Conservation (phyloP, 164 flowering plant genomes). For the Vitis rotundifolia region DNA sequence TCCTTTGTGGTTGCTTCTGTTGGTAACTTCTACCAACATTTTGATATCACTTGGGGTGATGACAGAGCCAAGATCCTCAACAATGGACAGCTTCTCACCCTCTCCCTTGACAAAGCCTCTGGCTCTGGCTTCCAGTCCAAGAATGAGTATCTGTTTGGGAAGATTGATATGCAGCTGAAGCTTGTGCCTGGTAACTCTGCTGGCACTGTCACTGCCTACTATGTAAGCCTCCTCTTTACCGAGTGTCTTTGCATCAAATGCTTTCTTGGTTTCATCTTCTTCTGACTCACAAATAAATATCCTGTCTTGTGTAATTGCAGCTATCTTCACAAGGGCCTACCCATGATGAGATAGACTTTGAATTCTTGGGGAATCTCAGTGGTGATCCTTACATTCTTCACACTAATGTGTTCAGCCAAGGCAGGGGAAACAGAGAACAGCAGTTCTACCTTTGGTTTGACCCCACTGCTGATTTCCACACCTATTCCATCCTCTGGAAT, state of each 20-base stretch:
- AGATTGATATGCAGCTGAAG: constrained; percentile 35
- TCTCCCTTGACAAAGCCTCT: constrained; percentile 28
- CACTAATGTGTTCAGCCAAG: constrained; percentile 44
- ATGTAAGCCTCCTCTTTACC: constrained; percentile 9
- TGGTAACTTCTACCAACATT: constrained; percentile 15
- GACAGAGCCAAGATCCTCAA: constrained; percentile 21
- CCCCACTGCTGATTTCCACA: constrained; percentile 53
- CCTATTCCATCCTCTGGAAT: constrained; percentile 40
- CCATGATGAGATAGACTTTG: constrained; percentile 37
- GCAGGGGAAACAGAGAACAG: constrained; percentile 51
- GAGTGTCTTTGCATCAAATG: too few relatives aligned
- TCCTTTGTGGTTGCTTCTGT: neutral
- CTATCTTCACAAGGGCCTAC: constrained; percentile 26
- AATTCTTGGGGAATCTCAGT: constrained; percentile 36
- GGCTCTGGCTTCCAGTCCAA: constrained; percentile 39
- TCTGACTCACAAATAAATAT: too few relatives aligned
- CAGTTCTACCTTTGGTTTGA: constrained; percentile 68
- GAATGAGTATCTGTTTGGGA: constrained; percentile 26
- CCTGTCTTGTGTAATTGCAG: too few relatives aligned
- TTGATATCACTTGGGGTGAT: constrained; percentile 29
- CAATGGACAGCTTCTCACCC: constrained; percentile 25
- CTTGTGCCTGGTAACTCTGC: constrained; percentile 45
- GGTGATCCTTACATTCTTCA: constrained; percentile 55
- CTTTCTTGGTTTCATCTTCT: too few relatives aligned
- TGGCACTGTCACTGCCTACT: constrained; percentile 38